phyloP scores from a whole-genome alignment of 2,329 filamentous ascomycete genomes.

The Diaporthe vexans region DNA sequence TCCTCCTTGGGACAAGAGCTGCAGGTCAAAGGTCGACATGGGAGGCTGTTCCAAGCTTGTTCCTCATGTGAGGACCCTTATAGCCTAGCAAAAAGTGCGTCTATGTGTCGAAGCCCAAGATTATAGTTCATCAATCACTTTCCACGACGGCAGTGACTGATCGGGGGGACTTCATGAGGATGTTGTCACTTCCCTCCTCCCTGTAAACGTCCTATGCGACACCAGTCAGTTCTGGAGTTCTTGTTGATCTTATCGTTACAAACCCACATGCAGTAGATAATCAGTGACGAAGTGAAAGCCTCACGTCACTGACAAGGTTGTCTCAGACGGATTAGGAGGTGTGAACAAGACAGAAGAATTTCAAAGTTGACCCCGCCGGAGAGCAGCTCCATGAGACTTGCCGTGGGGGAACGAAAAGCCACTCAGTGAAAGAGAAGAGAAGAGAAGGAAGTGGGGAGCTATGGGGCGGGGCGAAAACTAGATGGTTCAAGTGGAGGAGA shows the following conservation, averaged over 20 bases:
- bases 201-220: neutral
- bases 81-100: neutral
- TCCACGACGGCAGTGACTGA: neutral
- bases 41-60: constrained; percentile 6
- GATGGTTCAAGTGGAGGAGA: neutral
- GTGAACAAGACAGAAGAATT: neutral
- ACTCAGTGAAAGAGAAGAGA: neutral
- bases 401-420: neutral
- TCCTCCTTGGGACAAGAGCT: constrained; percentile 2
- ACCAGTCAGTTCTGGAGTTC: neutral
- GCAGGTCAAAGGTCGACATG: constrained; percentile 21
- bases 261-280: neutral
- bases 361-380: neutral
- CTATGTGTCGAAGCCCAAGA: neutral
- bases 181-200: neutral
- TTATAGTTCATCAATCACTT: neutral
- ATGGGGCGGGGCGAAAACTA: neutral
- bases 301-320: neutral
- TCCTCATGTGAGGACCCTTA: neutral
- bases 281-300: neutral
- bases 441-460: neutral
- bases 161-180: neutral
- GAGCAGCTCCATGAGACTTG: neutral
- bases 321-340: too few species aligned
- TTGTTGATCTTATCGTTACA: neutral